Conservation (phyloP, 1,139 yeast genomes). For the Geotrichum fermentans region DNA sequence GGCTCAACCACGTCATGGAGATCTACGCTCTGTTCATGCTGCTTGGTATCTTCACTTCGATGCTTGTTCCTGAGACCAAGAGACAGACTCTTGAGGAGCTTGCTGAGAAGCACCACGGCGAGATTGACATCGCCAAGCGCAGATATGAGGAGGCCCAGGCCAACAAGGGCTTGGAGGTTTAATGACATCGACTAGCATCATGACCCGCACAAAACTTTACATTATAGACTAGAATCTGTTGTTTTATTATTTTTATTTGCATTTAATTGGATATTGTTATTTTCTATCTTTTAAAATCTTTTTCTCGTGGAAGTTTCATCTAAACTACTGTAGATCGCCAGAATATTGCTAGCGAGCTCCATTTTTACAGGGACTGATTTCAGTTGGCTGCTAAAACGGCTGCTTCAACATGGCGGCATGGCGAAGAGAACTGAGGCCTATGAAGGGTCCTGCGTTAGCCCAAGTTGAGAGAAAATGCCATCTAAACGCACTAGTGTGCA, state of each 20-base stretch:
- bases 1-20: conserved; percentile 86
- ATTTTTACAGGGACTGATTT: too few species aligned
- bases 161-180: conserved; percentile 2
- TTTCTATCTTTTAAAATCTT: not conserved
- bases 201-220: not conserved
- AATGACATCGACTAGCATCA: not conserved
- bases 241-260: not conserved
- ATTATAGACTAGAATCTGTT: not conserved
- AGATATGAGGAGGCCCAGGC: conserved; percentile 14
- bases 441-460: too few species aligned
- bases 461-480: too few species aligned
- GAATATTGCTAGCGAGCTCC: too few species aligned
- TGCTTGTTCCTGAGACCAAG: conserved; percentile 83
- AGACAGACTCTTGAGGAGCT: conserved; percentile 82
- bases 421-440: too few species aligned
- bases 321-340: not conserved
- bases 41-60: conserved; percentile 58
- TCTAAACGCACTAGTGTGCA: too few species aligned
- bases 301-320: not conserved
- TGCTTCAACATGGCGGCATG: too few species aligned
- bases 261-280: not conserved
- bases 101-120: conserved; percentile 73
- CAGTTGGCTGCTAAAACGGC: too few species aligned
- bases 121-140: conserved; percentile 49
- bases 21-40: conserved; percentile 89